These are phyloP conservation scores for Aspergillus awamori DNA, from an alignment of 2,329 filamentous ascomycete genomes.

Conservation along the genomic window DNA sequence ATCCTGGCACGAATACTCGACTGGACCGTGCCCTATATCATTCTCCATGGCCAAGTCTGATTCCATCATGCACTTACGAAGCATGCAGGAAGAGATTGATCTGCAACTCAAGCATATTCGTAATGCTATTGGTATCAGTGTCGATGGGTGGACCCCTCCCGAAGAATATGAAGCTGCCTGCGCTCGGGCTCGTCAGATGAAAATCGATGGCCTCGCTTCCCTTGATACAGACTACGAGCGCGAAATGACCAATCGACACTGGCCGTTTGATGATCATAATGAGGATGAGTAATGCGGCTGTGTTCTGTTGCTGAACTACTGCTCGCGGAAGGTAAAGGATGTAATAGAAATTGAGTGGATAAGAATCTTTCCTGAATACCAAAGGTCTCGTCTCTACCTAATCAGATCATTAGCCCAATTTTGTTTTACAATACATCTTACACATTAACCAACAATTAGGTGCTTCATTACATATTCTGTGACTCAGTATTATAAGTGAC, in stretches of 20 bases:
- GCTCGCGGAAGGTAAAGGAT: too few species aligned
- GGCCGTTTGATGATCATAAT: slow-evolving; percentile 22
- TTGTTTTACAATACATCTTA: too few species aligned
- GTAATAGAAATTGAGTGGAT: too few species aligned
- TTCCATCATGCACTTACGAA: slow-evolving; percentile 6
- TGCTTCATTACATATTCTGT: too few species aligned
- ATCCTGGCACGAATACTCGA: slow-evolving; percentile 9
- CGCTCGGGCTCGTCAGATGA: slow-evolving; percentile 11
- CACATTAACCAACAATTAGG: too few species aligned
- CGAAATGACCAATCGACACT: slow-evolving; percentile 12
- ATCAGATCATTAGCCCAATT: too few species aligned
- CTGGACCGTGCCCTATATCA: slow-evolving; percentile 16
- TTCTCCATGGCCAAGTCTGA: slow-evolving; percentile 12
- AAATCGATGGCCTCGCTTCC: slow-evolving; percentile 9
- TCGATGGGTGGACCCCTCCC: slow-evolving; percentile 18
- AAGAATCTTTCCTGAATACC: too few species aligned
- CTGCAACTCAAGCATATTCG: slow-evolving; percentile 15
- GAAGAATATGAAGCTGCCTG: slow-evolving; percentile 19
- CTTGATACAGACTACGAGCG: slow-evolving; percentile 18
- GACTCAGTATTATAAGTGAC: too few species aligned
- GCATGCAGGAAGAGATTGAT: slow-evolving; percentile 18
- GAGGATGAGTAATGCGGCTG: slow-evolving; percentile 14
- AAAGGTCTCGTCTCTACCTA: too few species aligned
- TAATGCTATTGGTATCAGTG: slow-evolving; percentile 16
- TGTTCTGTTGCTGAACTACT: background rate